phyloP scores from a whole-genome alignment of 805 yeast species.

The Yamadazyma endophytica region DNA sequence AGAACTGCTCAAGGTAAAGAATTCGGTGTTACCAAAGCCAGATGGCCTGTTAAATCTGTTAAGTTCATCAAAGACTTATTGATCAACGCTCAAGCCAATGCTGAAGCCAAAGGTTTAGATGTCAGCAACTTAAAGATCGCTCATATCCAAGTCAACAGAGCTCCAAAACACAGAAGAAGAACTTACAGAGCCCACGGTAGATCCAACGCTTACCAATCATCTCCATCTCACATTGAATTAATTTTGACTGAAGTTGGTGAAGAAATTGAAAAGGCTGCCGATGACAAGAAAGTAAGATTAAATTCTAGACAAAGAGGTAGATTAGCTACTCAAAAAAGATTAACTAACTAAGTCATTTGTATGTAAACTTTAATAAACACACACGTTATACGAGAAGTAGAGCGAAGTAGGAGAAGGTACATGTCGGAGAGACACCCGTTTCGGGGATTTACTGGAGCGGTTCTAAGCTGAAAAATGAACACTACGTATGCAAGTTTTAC shows the following conservation, averaged over 20 bases:
- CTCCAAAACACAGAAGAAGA: constrained; percentile 99
- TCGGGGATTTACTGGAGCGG: too few relatives aligned
- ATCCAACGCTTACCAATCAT: constrained; percentile 97
- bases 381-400: too few relatives aligned
- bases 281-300: constrained; percentile 63
- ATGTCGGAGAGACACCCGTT: too few relatives aligned
- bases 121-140: constrained; percentile 88
- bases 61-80: constrained; percentile 91
- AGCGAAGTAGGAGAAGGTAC: too few relatives aligned
- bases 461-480: too few relatives aligned
- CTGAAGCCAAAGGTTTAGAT: constrained; percentile 98
- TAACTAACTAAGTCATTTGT: constrained; percentile 35
- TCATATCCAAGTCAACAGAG: constrained; percentile 99
- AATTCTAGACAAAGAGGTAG: constrained; percentile 91
- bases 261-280: constrained; percentile 87
- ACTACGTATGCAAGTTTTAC: too few relatives aligned
- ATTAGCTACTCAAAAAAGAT: constrained; percentile 83
- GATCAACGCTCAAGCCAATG: constrained; percentile 97
- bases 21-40: constrained; percentile 99
- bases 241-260: constrained; percentile 94
- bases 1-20: constrained; percentile 99
- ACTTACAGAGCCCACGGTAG: constrained; percentile 99
- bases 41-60: constrained; percentile 99
- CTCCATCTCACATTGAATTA: constrained; percentile 98
- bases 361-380: too few relatives aligned